Conservation (phyloP, 495 filamentous ascomycete species). For the Elasticomyces elasticus region DNA sequence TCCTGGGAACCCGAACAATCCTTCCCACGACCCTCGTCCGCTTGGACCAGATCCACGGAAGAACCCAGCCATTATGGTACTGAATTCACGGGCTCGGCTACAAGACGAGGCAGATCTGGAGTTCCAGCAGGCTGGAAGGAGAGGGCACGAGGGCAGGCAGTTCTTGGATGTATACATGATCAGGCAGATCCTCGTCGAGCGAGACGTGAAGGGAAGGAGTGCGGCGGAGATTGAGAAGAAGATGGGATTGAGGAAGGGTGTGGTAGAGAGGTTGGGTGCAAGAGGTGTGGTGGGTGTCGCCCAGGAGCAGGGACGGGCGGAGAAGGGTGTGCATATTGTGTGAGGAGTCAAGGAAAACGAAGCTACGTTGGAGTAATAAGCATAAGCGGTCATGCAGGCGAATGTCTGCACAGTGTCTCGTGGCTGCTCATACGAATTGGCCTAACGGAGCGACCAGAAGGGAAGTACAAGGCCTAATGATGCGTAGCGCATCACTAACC, state of each 20-base stretch:
- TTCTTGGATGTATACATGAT: constrained; percentile 56
- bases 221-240: constrained; percentile 48
- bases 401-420: too few relatives aligned
- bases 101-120: constrained; percentile 50
- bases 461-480: too few relatives aligned
- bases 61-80: constrained; percentile 45
- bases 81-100: constrained; percentile 46
- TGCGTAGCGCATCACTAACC: too few relatives aligned
- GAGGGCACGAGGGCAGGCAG: constrained; percentile 39
- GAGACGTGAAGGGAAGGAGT: constrained; percentile 44
- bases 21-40: constrained; percentile 12
- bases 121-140: constrained; percentile 40
- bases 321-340: constrained; percentile 16
- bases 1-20: constrained; percentile 20
- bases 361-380: neutral
- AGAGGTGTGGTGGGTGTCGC: constrained; percentile 39
- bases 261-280: constrained; percentile 45
- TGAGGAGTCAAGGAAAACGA: constrained; percentile 2
- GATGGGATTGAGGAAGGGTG: constrained; percentile 48
- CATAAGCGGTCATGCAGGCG: too few relatives aligned
- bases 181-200: constrained; percentile 49
- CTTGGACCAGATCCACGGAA: constrained; percentile 36
- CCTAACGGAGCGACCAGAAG: too few relatives aligned
- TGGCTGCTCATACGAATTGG: too few relatives aligned
- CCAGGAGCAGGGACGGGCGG: constrained; percentile 19